These are phyloP conservation scores for Trichoderma sp. DNA, from an alignment of 2,329 filamentous ascomycete genomes.

Conservation along the genomic window DNA sequence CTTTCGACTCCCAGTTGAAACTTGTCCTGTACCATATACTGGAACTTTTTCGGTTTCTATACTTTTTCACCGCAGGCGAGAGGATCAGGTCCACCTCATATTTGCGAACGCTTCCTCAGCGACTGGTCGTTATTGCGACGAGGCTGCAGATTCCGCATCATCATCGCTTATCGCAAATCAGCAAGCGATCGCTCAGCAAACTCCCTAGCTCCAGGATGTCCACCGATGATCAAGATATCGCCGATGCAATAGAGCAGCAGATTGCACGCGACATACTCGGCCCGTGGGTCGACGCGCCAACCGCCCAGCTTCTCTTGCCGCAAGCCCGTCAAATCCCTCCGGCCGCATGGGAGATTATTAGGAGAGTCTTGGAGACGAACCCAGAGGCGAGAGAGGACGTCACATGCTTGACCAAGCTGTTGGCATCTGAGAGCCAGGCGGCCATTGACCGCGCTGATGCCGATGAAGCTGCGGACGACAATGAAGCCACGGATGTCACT, in stretches of 20 bases:
- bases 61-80: not conserved
- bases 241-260: constrained; percentile 1
- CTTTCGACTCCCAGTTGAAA: not conserved
- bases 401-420: constrained; percentile 1
- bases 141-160: not conserved
- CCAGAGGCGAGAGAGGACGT: constrained; percentile 17
- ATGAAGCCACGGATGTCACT: too few species aligned
- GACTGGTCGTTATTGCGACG: not conserved
- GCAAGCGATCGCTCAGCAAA: not conserved
- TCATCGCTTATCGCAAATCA: not conserved
- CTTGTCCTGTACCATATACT: too few species aligned
- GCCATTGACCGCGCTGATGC: not conserved
- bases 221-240: not conserved
- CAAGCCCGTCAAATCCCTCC: constrained; percentile 22
- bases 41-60: not conserved
- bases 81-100: not conserved
- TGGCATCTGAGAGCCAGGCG: constrained; percentile 6
- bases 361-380: not conserved
- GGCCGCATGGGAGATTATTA: constrained; percentile 16
- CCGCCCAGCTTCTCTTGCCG: constrained; percentile 18
- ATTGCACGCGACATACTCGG: constrained; percentile 18
- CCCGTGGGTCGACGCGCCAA: constrained; percentile 17
- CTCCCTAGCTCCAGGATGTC: not conserved
- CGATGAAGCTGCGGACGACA: not conserved
- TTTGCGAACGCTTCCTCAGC: not conserved